phyloP scores from a whole-genome alignment of 2,329 filamentous ascomycete genomes.

The Trichoderma pleuroti region DNA sequence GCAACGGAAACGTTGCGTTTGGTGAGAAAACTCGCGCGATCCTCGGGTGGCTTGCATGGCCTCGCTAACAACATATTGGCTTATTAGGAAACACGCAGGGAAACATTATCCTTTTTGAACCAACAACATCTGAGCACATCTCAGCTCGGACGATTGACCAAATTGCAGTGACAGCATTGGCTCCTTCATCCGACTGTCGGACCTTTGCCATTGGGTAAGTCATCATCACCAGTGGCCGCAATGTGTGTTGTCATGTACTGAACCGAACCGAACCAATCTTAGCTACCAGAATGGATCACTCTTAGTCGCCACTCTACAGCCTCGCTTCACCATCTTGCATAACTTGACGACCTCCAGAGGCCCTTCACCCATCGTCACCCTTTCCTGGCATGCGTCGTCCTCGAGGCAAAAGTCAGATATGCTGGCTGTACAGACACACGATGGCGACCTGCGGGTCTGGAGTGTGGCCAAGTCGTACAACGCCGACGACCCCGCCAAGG shows the following conservation, averaged over 20 bases:
- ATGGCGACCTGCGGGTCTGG: constrained; percentile 93
- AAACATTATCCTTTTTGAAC: constrained; percentile 91
- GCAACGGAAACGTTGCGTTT: constrained; percentile 94
- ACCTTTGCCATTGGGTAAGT: constrained; percentile 92
- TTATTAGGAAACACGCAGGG: constrained; percentile 80
- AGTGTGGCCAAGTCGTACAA: constrained; percentile 82
- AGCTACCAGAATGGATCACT: constrained; percentile 96
- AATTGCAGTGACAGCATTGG: constrained; percentile 90
- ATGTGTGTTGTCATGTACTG: neutral
- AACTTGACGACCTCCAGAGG: constrained; percentile 80
- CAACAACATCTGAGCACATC: constrained; percentile 86
- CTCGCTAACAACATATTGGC: constrained; percentile 25
- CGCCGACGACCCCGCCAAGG: constrained; percentile 72
- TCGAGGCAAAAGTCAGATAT: constrained; percentile 96
- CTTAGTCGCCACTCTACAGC: constrained; percentile 81
- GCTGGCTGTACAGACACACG: constrained; percentile 87
- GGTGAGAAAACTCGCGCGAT: constrained; percentile 54
- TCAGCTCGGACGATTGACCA: constrained; percentile 86
- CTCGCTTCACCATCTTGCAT: constrained; percentile 89
- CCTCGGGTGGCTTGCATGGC: neutral
- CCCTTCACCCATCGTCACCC: constrained; percentile 80
- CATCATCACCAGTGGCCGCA: neutral
- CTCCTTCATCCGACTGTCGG: constrained; percentile 82
- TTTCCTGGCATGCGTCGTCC: constrained; percentile 95
- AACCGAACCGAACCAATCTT: neutral